phyloP scores from a whole-genome alignment of 2,329 filamentous ascomycete genomes.

The Alternaria gansuensis region DNA sequence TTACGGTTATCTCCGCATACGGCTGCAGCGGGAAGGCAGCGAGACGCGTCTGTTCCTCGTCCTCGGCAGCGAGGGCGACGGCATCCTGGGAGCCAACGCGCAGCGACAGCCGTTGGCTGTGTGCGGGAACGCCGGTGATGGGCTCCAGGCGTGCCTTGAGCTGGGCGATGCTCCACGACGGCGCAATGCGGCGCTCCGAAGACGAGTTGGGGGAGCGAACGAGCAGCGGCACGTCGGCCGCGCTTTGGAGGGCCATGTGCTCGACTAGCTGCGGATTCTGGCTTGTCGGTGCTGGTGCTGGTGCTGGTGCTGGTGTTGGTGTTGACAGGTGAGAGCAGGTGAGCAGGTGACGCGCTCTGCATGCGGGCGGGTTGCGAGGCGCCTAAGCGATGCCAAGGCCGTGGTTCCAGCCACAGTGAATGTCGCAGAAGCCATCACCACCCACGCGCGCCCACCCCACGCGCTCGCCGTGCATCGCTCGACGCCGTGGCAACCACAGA shows the following conservation, averaged over 20 bases:
- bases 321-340: neutral
- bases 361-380: constrained; percentile 26
- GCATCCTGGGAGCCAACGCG: constrained; percentile 70
- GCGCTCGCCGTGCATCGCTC: constrained; percentile 13
- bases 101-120: constrained; percentile 77
- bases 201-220: constrained; percentile 78
- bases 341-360: constrained; percentile 26
- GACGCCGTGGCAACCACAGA: constrained; percentile 13
- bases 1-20: constrained; percentile 82
- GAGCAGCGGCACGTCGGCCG: constrained; percentile 78
- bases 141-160: constrained; percentile 90
- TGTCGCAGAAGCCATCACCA: constrained; percentile 24
- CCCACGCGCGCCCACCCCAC: constrained; percentile 26
- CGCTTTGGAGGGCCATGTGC: constrained; percentile 53
- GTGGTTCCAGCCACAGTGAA: constrained; percentile 26
- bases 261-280: constrained; percentile 21
- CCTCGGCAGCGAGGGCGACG: constrained; percentile 71
- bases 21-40: constrained; percentile 72
- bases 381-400: constrained; percentile 35
- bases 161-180: constrained; percentile 86
- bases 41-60: constrained; percentile 76
- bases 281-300: constrained; percentile 19
- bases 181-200: constrained; percentile 90
- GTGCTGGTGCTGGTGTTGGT: constrained; percentile 17
- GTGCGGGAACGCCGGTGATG: constrained; percentile 88